Percentiles rank a stretch among this genome's conserved stretches.
These are phyloP conservation scores for Ananas comosus DNA, from an alignment of 176 grass and related monocot species.

Conservation along the genomic window DNA sequence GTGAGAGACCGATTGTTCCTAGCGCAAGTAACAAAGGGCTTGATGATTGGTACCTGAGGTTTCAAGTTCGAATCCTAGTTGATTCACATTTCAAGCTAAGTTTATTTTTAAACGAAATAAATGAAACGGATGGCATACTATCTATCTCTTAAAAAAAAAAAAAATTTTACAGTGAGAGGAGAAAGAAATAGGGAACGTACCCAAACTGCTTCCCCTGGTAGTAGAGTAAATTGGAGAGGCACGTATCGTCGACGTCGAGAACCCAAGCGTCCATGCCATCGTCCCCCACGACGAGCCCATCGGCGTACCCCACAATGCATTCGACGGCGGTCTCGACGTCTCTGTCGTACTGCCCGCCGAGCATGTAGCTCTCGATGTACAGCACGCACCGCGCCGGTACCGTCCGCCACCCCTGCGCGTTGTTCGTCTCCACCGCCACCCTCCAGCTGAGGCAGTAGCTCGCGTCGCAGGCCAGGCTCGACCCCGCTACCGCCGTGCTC, in stretches of 20 bases:
- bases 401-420: constrained; percentile 58
- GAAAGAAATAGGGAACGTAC: constrained; percentile 11
- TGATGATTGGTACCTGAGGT: too few species aligned
- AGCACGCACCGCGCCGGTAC: constrained; percentile 53
- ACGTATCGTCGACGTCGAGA: constrained; percentile 87
- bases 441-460: constrained; percentile 78
- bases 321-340: constrained; percentile 56
- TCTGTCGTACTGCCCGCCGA: constrained; percentile 66
- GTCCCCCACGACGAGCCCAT: constrained; percentile 23
- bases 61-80: too few species aligned
- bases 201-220: constrained; percentile 65
- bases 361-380: constrained; percentile 73
- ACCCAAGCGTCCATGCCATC: constrained; percentile 90
- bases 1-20: too few species aligned
- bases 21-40: too few species aligned
- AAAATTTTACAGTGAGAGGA: too few species aligned
- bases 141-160: too few species aligned
- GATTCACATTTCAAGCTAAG: too few species aligned
- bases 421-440: constrained; percentile 88
- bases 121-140: too few species aligned
- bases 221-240: constrained; percentile 82
- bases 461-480: constrained; percentile 23
- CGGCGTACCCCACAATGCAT: constrained; percentile 38
- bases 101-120: too few species aligned
- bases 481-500: constrained; percentile 6